Conservation (phyloP, 164 flowering plant genomes). For the Santalum album region DNA sequence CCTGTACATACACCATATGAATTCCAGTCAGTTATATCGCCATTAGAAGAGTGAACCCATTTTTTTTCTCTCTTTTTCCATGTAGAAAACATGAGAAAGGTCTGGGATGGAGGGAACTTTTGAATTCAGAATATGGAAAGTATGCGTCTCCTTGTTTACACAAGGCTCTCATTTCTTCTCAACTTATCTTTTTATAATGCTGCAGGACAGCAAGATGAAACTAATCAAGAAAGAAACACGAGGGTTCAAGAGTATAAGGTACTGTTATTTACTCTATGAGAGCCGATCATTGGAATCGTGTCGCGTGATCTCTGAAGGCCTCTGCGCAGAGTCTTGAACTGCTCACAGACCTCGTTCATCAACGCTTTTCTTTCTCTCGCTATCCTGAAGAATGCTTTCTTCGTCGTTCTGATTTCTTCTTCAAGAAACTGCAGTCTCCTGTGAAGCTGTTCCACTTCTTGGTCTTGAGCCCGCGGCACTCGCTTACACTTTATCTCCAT, state of each 20-base stretch:
- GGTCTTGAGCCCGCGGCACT: neutral
- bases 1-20: conserved; percentile 10
- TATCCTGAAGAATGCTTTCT: conserved; percentile 16
- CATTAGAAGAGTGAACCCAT: no score
- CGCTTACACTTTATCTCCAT: no score
- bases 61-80: no score
- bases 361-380: conserved; percentile 25
- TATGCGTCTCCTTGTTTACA: no score
- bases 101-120: no score
- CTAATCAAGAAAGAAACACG: neutral
- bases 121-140: no score
- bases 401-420: conserved; percentile 26
- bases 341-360: conserved; percentile 19
- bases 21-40: neutral
- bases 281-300: neutral
- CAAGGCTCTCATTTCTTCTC: no score
- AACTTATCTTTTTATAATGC: no score
- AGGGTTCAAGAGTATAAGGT: neutral
- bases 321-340: conserved; percentile 14
- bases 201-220: neutral
- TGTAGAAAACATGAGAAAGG: neutral
- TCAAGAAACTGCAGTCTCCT: conserved; percentile 27
- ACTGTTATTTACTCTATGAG: no score
- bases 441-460: conserved; percentile 15
- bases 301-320: neutral